Evolutionary conservation across 192 early-diverging fungal genomes (phyloP), one percentile per base, ranked within the genome.

Genomic region (Podila minutissima): DNA sequence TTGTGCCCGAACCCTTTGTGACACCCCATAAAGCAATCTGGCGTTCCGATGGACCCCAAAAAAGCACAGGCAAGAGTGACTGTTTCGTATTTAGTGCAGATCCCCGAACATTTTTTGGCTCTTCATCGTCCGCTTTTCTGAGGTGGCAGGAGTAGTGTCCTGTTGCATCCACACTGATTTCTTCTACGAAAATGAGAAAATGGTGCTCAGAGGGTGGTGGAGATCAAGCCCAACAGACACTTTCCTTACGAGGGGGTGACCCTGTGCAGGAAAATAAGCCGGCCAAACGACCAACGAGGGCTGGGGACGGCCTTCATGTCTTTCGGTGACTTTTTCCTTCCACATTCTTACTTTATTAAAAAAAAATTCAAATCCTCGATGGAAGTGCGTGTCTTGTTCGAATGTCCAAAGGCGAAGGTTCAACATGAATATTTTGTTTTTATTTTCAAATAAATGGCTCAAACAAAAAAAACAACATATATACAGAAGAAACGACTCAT

Each of bases 301-400:
- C 62, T 68, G 77, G 74, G 77, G 77, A 81, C 71, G 71, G 70
- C 59, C 50, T 28, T 55, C 66, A 69, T 81, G 77, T 73, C 62
- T 53, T 64, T 41, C 62, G 66, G 63, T 67, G 77, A 81, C 77
- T 81, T 73, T 60, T 64, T 17, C 53, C 49, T 24, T 49, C 71
- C 17, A 81, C 62, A 81, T 20, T 72, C 33, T 68, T 59, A 31
- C 32, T 20, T 37, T 38, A 0, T 26, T 33, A 8, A 19, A 13
- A 28, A 28, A 62, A 28, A 37, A 28, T 3, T 55, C n/a, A n/a
- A n/a, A n/a, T 35, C 5, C 33, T 35, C 12, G 20, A 66, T 55
- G 28, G 50, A 66, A 55, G 9, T n/a, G 2, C 29, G 20, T 6
- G 19, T 37, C 33, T 35, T 67, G 1, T 17, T 67, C 35, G 15